These are phyloP conservation scores for Trichosporon sp. DNA, from an alignment of 1,284 basidiomycete genomes.

Conservation along the genomic window DNA sequence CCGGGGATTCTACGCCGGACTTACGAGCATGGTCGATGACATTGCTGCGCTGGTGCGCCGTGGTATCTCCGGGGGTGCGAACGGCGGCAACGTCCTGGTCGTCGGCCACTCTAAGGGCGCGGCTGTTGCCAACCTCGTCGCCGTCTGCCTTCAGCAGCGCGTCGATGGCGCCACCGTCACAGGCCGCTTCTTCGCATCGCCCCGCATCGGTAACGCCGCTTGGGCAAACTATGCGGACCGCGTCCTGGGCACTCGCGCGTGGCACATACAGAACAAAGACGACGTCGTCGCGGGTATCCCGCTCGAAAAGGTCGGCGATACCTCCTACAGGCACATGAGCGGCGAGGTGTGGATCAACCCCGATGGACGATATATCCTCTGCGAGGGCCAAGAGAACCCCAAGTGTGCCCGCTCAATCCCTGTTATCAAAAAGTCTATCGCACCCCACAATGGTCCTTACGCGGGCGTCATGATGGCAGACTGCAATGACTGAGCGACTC, in stretches of 20 bases:
- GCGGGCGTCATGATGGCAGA: too few relatives aligned
- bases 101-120: slow-evolving; percentile 7
- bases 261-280: slow-evolving; percentile 25
- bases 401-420: background rate
- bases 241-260: slow-evolving; percentile 15
- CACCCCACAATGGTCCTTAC: too few relatives aligned
- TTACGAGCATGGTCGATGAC: too few relatives aligned
- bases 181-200: background rate
- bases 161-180: background rate
- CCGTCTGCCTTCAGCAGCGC: background rate
- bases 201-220: background rate
- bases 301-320: background rate
- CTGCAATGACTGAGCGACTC: too few relatives aligned
- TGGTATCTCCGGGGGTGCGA: too few relatives aligned
- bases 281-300: slow-evolving; percentile 28
- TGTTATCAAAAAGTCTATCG: too few relatives aligned
- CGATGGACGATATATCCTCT: background rate
- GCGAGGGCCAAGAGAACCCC: background rate
- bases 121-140: background rate
- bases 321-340: background rate
- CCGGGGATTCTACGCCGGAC: too few relatives aligned
- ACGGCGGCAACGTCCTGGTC: background rate
- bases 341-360: background rate
- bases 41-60: too few relatives aligned
- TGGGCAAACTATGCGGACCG: background rate